These are phyloP conservation scores for Pycnococcus provasolii DNA, from an alignment of 139 green algal species.

Conservation along the genomic window DNA sequence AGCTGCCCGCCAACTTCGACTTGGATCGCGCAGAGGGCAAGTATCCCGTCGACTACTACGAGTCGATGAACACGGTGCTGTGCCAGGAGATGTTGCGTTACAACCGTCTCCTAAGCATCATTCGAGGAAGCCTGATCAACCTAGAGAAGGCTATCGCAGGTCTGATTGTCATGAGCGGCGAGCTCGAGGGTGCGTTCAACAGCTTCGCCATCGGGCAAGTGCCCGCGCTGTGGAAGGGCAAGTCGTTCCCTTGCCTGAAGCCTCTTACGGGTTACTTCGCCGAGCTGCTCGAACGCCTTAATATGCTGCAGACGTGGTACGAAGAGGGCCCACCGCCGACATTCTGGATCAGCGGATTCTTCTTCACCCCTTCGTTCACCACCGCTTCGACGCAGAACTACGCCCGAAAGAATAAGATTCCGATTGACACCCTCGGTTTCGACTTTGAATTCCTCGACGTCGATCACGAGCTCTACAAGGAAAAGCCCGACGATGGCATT, in stretches of 20 bases:
- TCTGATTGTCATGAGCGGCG: slow-evolving; percentile 60
- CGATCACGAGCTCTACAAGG: slow-evolving; percentile 34
- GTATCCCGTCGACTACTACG: slow-evolving; percentile 36
- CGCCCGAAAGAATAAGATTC: slow-evolving; percentile 47
- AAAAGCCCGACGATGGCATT: slow-evolving; percentile 44
- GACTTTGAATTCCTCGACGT: slow-evolving; percentile 48
- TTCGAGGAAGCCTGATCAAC: slow-evolving; percentile 46
- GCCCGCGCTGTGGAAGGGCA: slow-evolving; percentile 26
- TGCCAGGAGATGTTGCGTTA: slow-evolving; percentile 34
- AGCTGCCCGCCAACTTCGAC: slow-evolving; percentile 40
- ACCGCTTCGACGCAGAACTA: slow-evolving; percentile 54
- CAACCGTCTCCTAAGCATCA: slow-evolving; percentile 48
- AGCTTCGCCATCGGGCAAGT: slow-evolving; percentile 36
- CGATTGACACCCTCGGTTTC: slow-evolving; percentile 31
- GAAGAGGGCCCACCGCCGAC: slow-evolving; percentile 40
- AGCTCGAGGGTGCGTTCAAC: slow-evolving; percentile 58
- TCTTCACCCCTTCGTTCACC: slow-evolving; percentile 47
- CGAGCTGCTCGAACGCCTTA: slow-evolving; percentile 28
- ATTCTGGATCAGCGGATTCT: slow-evolving; percentile 73
- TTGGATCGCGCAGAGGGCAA: slow-evolving; percentile 27
- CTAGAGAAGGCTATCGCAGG: slow-evolving; percentile 58
- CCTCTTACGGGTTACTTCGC: slow-evolving; percentile 25
- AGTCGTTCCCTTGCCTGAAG: slow-evolving; percentile 29
- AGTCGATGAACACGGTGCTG: slow-evolving; percentile 39
- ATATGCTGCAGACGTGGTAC: slow-evolving; percentile 33